Evolutionary conservation across 371 early-diverging fungal genomes (phyloP).

Genomic region (Racocetra persica): DNA sequence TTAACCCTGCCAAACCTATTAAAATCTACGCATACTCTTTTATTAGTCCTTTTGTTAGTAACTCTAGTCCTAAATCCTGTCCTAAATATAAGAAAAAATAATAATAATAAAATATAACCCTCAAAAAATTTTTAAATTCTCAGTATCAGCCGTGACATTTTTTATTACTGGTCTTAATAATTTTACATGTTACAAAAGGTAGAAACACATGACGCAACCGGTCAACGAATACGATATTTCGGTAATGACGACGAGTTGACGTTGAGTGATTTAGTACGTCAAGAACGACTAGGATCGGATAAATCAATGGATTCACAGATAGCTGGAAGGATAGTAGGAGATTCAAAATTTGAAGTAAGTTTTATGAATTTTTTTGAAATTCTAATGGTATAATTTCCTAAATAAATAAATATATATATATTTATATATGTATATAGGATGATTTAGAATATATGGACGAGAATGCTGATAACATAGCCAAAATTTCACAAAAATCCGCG

Average conservation of each 20-base stretch:
- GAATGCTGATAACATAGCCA: conserved; percentile 79
- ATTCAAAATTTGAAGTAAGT: conserved; percentile 30
- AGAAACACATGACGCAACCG: conserved; percentile 57
- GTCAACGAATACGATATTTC: conserved; percentile 59
- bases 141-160: no score
- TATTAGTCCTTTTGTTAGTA: no score
- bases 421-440: no score
- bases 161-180: background rate
- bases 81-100: no score
- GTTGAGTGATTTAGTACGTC: conserved; percentile 68
- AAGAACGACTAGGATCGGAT: conserved; percentile 61
- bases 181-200: conserved; percentile 19
- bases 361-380: no score
- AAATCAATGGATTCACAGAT: conserved; percentile 50
- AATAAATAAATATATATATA: no score
- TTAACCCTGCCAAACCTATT: no score
- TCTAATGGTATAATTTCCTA: no score
- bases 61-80: no score
- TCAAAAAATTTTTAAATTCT: no score
- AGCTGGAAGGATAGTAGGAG: conserved; percentile 11
- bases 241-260: conserved; percentile 60
- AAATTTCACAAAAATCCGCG: conserved; percentile 62
- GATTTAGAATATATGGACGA: conserved; percentile 94
- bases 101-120: no score
- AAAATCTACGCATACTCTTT: no score